phyloP scores from a whole-genome alignment of 192 early-diverging fungal species.

The Lunasporangiospora selenospora region DNA sequence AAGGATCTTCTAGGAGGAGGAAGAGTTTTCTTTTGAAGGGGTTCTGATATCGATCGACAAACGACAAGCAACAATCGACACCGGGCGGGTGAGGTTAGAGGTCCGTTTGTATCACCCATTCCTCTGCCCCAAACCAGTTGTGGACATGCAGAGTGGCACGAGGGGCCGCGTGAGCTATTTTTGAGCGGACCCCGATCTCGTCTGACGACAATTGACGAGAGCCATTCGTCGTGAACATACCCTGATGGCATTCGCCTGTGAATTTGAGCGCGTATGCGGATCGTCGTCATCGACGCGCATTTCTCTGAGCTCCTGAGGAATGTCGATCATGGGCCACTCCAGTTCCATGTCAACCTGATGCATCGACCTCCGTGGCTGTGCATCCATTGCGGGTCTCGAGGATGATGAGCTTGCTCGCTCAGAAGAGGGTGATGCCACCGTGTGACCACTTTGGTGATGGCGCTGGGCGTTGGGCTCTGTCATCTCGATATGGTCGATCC shows the following conservation, averaged over 20 bases:
- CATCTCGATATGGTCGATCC: slow-evolving; percentile 38
- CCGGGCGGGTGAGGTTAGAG: not conserved
- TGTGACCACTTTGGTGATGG: slow-evolving; percentile 9
- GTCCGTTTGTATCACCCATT: too few relatives aligned
- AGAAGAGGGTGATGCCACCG: slow-evolving; percentile 27
- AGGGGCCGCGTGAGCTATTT: slow-evolving; percentile 9
- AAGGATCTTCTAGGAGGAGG: slow-evolving; percentile 78
- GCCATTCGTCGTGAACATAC: too few relatives aligned
- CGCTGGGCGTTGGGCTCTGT: slow-evolving; percentile 25
- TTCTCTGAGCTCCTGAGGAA: slow-evolving; percentile 48
- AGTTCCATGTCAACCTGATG: slow-evolving; percentile 39
- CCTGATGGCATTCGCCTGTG: slow-evolving; percentile 53
- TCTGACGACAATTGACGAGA: too few relatives aligned
- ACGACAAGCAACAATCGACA: slow-evolving; percentile 3
- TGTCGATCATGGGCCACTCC: slow-evolving; percentile 52
- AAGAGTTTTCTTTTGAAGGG: slow-evolving; percentile 66
- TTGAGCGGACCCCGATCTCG: too few relatives aligned
- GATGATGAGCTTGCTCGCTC: slow-evolving; percentile 36
- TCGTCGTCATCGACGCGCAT: slow-evolving; percentile 31
- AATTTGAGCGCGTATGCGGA: slow-evolving; percentile 44
- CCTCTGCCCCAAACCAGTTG: too few relatives aligned
- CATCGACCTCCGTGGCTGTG: slow-evolving; percentile 32
- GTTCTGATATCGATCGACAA: slow-evolving; percentile 19
- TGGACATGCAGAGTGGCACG: too few relatives aligned
- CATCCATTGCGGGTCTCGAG: slow-evolving; percentile 14